Conservation (phyloP, 2,329 filamentous ascomycete species). For the Colletotrichum sp. region DNA sequence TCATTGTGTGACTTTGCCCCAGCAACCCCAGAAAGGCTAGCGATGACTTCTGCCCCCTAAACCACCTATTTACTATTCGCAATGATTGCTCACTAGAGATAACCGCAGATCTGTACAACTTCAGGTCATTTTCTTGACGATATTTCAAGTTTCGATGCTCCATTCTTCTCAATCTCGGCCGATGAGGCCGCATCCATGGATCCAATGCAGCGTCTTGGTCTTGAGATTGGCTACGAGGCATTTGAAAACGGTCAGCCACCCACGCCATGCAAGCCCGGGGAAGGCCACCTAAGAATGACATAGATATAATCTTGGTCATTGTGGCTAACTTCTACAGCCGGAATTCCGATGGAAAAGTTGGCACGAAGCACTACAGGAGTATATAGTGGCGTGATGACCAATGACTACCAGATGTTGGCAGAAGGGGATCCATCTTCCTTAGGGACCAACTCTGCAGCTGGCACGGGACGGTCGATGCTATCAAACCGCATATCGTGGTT, state of each 20-base stretch:
- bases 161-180: not conserved
- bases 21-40: not conserved
- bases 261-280: not conserved
- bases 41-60: not conserved
- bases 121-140: not conserved
- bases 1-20: not conserved
- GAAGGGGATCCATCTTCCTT: conserved; percentile 28
- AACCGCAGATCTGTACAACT: not conserved
- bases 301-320: not conserved
- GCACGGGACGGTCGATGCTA: conserved; percentile 27
- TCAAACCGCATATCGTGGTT: conserved; percentile 23
- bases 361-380: conserved; percentile 32
- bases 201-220: not conserved
- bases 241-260: not conserved
- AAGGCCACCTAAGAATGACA: not conserved
- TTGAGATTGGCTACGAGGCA: not conserved
- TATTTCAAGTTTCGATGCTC: not conserved
- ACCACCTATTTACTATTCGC: not conserved
- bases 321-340: conserved; percentile 1
- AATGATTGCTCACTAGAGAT: not conserved
- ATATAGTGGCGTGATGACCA: conserved; percentile 36
- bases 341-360: conserved; percentile 15
- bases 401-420: conserved; percentile 39
- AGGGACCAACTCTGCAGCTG: conserved; percentile 26
- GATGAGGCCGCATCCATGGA: not conserved